Evolutionary conservation across 768 basidiomycete genomes (phyloP).

Genomic region (Naganishia onofrii): DNA sequence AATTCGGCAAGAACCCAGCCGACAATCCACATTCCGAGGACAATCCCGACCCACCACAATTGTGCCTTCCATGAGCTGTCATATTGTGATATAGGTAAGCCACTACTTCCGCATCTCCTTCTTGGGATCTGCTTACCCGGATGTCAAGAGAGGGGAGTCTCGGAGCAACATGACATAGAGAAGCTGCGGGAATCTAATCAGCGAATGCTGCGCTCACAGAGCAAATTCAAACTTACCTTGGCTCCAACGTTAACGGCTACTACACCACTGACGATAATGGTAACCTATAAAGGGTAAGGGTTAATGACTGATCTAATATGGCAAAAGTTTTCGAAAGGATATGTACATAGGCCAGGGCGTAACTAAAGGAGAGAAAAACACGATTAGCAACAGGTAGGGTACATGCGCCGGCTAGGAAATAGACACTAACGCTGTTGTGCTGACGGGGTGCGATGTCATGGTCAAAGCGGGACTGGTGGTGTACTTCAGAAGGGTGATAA

Average conservation of each 20-base stretch:
- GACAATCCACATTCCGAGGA: constrained; percentile 36
- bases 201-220: background rate
- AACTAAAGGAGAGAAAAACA: background rate
- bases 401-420: background rate
- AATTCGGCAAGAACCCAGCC: constrained; percentile 39
- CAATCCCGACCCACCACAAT: constrained; percentile 34
- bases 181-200: constrained; percentile 15
- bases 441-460: constrained; percentile 36
- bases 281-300: background rate
- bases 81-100: background rate
- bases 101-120: background rate
- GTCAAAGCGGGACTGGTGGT: constrained; percentile 37
- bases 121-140: constrained; percentile 19
- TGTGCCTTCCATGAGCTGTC: constrained; percentile 31
- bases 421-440: constrained; percentile 32
- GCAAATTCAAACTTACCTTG: constrained; percentile 22
- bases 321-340: background rate
- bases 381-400: background rate
- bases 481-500: constrained; percentile 26
- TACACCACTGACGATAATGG: constrained; percentile 37
- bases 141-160: constrained; percentile 37
- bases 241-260: constrained; percentile 40
- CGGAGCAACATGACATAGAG: constrained; percentile 36
- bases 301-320: background rate
- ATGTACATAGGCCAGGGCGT: constrained; percentile 14